Percentiles rank a stretch among this genome's conserved stretches.
These are phyloP conservation scores for Mollisiaceae sp. DNA, from an alignment of 2,329 filamentous ascomycete genomes.

Conservation along the genomic window DNA sequence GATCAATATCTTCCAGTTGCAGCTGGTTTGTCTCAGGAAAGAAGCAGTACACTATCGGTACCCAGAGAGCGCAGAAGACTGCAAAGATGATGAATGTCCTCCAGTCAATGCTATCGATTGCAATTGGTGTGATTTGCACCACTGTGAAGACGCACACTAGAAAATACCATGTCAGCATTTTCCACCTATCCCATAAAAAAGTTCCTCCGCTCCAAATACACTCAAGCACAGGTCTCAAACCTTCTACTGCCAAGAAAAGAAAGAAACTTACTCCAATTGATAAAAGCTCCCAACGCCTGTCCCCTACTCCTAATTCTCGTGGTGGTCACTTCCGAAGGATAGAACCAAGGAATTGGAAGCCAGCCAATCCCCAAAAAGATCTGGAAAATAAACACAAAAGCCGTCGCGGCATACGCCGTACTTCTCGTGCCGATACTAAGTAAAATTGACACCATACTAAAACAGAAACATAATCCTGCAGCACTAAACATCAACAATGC, in stretches of 20 bases:
- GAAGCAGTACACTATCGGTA: constrained; percentile 51
- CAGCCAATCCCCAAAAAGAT: constrained; percentile 45
- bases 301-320: constrained; percentile 44
- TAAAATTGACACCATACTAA: constrained; percentile 56
- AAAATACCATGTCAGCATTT: constrained; percentile 46
- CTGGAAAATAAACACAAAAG: constrained; percentile 36
- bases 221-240: not conserved
- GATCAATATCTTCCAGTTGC: constrained; percentile 51
- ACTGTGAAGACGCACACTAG: constrained; percentile 67
- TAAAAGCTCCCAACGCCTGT: constrained; percentile 59
- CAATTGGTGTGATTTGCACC: constrained; percentile 57
- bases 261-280: constrained; percentile 45
- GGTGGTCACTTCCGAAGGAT: constrained; percentile 56
- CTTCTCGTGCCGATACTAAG: constrained; percentile 22
- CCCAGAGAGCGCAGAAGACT: constrained; percentile 47
- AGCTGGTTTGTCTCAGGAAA: constrained; percentile 53
- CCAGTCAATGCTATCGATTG: constrained; percentile 53
- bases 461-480: constrained; percentile 49
- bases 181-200: not conserved
- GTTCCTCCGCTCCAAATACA: not conserved
- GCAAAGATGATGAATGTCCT: constrained; percentile 53
- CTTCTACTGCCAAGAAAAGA: not conserved
- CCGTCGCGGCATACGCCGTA: constrained; percentile 50
- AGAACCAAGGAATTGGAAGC: constrained; percentile 56
- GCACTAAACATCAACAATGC: constrained; percentile 78